Base-by-base conservation (phyloP, 495 filamentous ascomycete genomes). In the Trichoderma asperelloides region DNA sequence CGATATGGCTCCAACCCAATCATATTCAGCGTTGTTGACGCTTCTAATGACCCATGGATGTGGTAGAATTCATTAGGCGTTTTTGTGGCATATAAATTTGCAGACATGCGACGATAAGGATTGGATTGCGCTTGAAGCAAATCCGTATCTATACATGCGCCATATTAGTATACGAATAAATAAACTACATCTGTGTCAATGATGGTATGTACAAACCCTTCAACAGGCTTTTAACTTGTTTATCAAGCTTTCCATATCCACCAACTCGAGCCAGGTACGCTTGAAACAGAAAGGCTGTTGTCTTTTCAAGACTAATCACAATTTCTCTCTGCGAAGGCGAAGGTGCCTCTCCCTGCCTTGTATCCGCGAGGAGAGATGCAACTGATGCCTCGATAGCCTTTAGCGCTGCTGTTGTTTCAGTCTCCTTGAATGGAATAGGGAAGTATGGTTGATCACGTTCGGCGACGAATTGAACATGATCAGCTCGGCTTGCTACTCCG, bases 11-110 rank as follows among this genome's bases (percentile, higher is more conserved):
- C 84, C 33, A 93, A 78, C 1, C 88, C 88, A 65, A 92, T 85
- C 88, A 91, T 92, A 63, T 85, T 78, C 65, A 92, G 77, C 3
- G 88, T 88, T 8, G 81, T 85, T 13, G 80, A 84, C 21, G 90
- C 89, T 67, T 91, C 88, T 21, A 93, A 74, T 1, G 89, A 92
- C 37, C 90, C 89, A 74, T 92, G 90, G 66, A 92, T 89, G 72
- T 93, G 90, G 72, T 88, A 92, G 72, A 82, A 93, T 70, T 88
- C 81, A 57, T 81, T 84, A 30, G 76, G 79, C 63, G 81, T 83
- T 72, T 85, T 88, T 6, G 89, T 92, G 68, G 83, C 81, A 77
- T 92, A 93, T 15, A 92, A 77, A 74, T 91, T 91, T 16, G 89
- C 89, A 30, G 89, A 90, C 70, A 92, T 82, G 45, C 89, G 85